Evolutionary conservation across 441 rosid species (phyloP).

Genomic region (Pelargonium citronellum): DNA sequence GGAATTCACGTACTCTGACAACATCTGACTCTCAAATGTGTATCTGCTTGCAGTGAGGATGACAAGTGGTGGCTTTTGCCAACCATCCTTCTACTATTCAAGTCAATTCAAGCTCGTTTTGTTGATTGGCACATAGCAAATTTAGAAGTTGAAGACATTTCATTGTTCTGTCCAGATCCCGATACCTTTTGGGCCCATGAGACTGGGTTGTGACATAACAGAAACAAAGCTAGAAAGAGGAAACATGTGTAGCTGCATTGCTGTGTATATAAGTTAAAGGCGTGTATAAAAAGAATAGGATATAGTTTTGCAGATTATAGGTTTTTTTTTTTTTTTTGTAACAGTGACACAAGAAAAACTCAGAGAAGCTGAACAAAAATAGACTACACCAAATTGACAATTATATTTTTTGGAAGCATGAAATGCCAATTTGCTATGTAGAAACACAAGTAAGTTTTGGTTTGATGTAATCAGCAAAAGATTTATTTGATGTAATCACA

Average conservation of each 20-base stretch:
- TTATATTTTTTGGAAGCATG: too few relatives aligned
- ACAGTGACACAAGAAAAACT: constrained; percentile 11
- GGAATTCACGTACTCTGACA: background rate
- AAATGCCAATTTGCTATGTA: too few relatives aligned
- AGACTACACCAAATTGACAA: too few relatives aligned
- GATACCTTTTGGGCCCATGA: constrained; percentile 92
- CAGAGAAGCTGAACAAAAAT: background rate
- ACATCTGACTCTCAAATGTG: constrained; percentile 12
- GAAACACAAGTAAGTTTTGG: too few relatives aligned
- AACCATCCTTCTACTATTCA: constrained; percentile 56
- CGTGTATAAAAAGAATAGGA: constrained; percentile 31
- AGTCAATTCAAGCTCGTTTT: constrained; percentile 75
- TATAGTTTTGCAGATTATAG: constrained; percentile 21
- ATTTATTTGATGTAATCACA: too few relatives aligned
- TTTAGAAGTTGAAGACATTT: constrained; percentile 72
- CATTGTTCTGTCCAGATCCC: constrained; percentile 78
- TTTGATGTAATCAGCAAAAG: too few relatives aligned
- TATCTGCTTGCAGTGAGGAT: constrained; percentile 51
- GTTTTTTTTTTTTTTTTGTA: too few relatives aligned
- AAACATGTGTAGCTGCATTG: constrained; percentile 16
- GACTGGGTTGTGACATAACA: constrained; percentile 42
- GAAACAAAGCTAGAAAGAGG: constrained; percentile 6
- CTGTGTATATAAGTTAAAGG: constrained; percentile 31
- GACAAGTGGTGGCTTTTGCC: constrained; percentile 95
- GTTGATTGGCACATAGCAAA: constrained; percentile 92